Percentiles rank a stretch among this genome's conserved stretches.
phyloP scores from a whole-genome alignment of 768 basidiomycete species.

The Mycena venus region DNA sequence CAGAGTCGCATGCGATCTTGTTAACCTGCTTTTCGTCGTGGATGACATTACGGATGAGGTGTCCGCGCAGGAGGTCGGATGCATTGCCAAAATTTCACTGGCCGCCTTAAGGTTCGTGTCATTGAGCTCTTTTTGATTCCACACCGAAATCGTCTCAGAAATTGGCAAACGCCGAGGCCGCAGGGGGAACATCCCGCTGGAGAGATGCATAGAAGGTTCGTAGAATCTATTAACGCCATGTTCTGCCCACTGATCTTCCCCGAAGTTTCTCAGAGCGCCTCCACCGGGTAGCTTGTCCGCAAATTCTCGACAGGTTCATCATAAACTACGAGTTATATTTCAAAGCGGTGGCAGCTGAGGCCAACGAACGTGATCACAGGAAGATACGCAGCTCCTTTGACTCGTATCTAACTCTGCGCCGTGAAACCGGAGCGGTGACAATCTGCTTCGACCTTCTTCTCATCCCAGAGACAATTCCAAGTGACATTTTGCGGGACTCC shows the following conservation, averaged over 20 bases:
- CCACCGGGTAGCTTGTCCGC: background rate
- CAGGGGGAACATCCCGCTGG: background rate
- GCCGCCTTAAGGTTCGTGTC: background rate
- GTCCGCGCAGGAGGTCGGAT: background rate
- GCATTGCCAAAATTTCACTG: background rate
- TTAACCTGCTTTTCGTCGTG: background rate
- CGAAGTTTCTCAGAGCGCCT: background rate
- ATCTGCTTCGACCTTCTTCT: background rate
- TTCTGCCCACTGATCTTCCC: background rate
- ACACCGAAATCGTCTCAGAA: background rate
- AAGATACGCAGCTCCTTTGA: background rate
- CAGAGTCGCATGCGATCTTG: background rate
- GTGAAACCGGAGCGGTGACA: background rate
- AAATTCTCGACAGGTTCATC: background rate
- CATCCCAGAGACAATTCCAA: background rate
- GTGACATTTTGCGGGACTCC: background rate
- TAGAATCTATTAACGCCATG: background rate
- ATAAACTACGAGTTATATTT: background rate
- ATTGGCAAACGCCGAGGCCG: background rate
- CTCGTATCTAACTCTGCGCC: background rate
- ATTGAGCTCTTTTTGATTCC: background rate
- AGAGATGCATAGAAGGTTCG: background rate
- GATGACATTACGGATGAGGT: background rate
- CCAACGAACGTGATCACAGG: background rate
- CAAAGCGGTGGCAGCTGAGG: background rate